Evolutionary conservation across 768 basidiomycete genomes (phyloP).

Genomic region (Mycena rebaudengoi): DNA sequence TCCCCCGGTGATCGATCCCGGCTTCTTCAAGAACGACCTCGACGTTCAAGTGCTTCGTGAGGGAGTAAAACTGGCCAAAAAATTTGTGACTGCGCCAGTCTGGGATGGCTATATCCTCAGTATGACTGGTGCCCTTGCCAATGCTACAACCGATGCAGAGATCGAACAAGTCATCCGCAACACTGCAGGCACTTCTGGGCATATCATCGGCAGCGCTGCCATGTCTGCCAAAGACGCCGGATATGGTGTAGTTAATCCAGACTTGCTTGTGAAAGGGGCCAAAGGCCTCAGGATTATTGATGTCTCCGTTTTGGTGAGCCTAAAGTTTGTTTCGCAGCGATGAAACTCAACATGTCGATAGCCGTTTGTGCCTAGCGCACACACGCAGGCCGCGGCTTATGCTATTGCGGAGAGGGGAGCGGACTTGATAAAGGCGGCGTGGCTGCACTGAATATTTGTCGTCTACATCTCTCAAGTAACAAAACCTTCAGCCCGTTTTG

Average conservation of each 20-base stretch:
- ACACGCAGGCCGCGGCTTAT: not conserved
- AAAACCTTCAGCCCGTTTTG: too few species aligned
- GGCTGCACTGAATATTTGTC: too few species aligned
- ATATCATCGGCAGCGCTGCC: not conserved
- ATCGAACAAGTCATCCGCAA: not conserved
- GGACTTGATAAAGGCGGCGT: not conserved
- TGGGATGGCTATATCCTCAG: not conserved
- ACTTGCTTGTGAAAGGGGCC: not conserved
- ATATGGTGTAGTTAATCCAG: not conserved
- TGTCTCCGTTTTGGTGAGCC: not conserved
- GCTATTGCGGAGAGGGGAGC: not conserved
- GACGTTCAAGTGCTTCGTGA: not conserved
- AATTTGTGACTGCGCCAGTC: not conserved
- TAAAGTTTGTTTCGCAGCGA: too few species aligned
- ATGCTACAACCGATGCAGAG: not conserved
- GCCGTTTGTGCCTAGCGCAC: not conserved
- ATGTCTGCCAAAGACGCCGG: not conserved
- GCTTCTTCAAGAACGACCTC: not conserved
- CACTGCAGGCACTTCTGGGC: not conserved
- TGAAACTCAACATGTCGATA: too few species aligned
- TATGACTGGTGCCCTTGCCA: not conserved
- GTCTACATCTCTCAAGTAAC: too few species aligned
- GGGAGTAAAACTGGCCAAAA: not conserved
- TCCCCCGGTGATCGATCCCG: not conserved
- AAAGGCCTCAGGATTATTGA: not conserved